A percentile compares a stretch with the other conserved stretches of the same genome.
These are phyloP conservation scores for Aspergillus texensis DNA, from an alignment of 2,329 filamentous ascomycete genomes.

Conservation along the genomic window DNA sequence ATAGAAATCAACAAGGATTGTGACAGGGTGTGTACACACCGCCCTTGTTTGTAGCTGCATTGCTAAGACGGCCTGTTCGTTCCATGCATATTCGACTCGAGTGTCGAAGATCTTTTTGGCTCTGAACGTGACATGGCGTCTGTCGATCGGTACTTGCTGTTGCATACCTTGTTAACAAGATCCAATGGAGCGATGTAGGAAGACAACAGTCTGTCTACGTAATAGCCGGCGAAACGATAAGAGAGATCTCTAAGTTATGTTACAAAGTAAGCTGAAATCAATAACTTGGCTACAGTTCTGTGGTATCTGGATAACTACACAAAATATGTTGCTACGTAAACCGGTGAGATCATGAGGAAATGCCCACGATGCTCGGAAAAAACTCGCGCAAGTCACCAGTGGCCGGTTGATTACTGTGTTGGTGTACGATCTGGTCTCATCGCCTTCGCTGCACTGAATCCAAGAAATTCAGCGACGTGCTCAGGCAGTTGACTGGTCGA, in stretches of 20 bases:
- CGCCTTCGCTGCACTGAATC: background rate
- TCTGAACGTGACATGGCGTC: slow-evolving; percentile 18
- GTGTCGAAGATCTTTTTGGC: background rate
- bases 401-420: background rate
- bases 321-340: background rate
- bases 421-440: background rate
- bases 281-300: background rate
- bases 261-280: background rate
- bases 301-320: background rate
- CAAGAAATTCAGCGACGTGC: background rate
- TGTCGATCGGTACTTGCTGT: slow-evolving; percentile 3
- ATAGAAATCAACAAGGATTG: background rate
- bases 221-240: background rate
- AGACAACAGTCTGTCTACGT: background rate
- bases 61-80: slow-evolving; percentile 11
- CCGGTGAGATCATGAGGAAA: slow-evolving; percentile 5
- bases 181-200: background rate
- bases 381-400: slow-evolving; percentile 10
- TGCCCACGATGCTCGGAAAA: slow-evolving; percentile 18
- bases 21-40: slow-evolving; percentile 5
- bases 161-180: slow-evolving; percentile 2
- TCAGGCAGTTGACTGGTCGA: slow-evolving; percentile 18
- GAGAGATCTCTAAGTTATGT: background rate
- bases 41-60: slow-evolving; percentile 2
- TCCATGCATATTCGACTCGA: slow-evolving; percentile 16